phyloP scores from a whole-genome alignment of 495 filamentous ascomycete genomes.

The Oidiodendron maius region DNA sequence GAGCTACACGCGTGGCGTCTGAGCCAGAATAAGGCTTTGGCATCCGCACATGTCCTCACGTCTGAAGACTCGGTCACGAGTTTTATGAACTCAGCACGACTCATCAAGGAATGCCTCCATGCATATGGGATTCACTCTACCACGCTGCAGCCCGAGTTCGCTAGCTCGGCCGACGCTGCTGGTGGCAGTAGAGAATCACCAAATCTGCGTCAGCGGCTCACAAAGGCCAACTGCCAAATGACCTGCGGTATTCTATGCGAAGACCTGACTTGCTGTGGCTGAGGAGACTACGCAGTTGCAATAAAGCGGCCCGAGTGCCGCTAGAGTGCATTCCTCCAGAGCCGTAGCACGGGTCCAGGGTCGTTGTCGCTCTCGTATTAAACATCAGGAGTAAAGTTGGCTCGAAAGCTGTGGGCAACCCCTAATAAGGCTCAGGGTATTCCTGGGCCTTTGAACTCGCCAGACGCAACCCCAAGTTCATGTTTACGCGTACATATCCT shows the following conservation, averaged over 20 bases:
- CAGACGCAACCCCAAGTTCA: no score
- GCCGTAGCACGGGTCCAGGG: background rate
- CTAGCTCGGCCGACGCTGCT: background rate
- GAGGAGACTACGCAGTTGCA: background rate
- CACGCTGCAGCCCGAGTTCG: slow-evolving; percentile 81
- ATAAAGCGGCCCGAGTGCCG: background rate
- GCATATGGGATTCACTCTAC: slow-evolving; percentile 89
- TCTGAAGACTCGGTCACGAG: slow-evolving; percentile 47
- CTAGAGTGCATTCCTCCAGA: background rate
- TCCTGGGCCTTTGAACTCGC: background rate
- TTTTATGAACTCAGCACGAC: slow-evolving; percentile 75
- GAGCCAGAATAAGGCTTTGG: slow-evolving; percentile 82
- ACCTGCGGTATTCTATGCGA: slow-evolving; percentile 28
- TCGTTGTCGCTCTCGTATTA: background rate
- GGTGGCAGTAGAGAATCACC: background rate
- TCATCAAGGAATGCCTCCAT: slow-evolving; percentile 76
- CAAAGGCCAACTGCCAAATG: slow-evolving; percentile 21
- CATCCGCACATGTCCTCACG: slow-evolving; percentile 80
- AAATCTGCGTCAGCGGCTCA: slow-evolving; percentile 3
- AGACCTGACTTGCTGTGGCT: slow-evolving; percentile 24
- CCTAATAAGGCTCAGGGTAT: background rate
- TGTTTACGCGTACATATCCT: no score
- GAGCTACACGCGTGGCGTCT: slow-evolving; percentile 94
- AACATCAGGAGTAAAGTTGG: background rate
- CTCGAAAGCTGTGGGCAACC: background rate